Conservation (phyloP, 179 eudicot genomes). For the Amaranthus tricolor region DNA sequence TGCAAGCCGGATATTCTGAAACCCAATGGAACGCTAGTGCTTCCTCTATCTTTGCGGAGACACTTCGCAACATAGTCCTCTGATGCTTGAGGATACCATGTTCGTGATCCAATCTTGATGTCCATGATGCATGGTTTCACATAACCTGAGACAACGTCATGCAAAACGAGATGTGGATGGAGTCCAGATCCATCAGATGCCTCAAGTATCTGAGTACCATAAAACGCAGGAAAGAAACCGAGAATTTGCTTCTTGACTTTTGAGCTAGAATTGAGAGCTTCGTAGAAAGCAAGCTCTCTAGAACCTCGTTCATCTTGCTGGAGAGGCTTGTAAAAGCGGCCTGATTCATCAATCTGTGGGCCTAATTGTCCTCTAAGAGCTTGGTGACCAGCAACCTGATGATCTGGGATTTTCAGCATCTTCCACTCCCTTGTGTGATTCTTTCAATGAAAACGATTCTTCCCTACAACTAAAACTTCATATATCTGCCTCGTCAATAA, state of each 20-base stretch:
- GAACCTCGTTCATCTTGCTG: slow-evolving; percentile 71
- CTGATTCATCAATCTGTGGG: slow-evolving; percentile 70
- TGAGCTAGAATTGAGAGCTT: slow-evolving; percentile 49
- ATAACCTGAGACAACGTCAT: slow-evolving; percentile 42
- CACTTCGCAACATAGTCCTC: slow-evolving; percentile 70
- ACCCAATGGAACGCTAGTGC: slow-evolving; percentile 52
- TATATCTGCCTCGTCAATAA: not conserved
- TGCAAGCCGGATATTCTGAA: slow-evolving; percentile 74
- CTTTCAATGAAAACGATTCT: not conserved
- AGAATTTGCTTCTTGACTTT: slow-evolving; percentile 49
- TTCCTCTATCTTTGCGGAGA: slow-evolving; percentile 51
- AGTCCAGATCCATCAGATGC: slow-evolving; percentile 82
- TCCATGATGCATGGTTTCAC: slow-evolving; percentile 66
- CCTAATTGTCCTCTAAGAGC: slow-evolving; percentile 67
- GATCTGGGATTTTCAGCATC: slow-evolving; percentile 41
- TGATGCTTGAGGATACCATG: slow-evolving; percentile 68
- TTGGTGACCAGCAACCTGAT: slow-evolving; percentile 93
- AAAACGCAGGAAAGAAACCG: slow-evolving; percentile 62
- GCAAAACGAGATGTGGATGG: slow-evolving; percentile 64
- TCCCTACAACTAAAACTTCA: not conserved
- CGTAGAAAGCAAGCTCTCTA: slow-evolving; percentile 64
- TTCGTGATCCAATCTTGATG: slow-evolving; percentile 77
- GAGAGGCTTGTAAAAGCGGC: slow-evolving; percentile 91
- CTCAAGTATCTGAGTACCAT: slow-evolving; percentile 61
- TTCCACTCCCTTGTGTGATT: not conserved